Base-by-base conservation (phyloP, 2,329 filamentous ascomycete genomes). In the Metarhizium album region DNA sequence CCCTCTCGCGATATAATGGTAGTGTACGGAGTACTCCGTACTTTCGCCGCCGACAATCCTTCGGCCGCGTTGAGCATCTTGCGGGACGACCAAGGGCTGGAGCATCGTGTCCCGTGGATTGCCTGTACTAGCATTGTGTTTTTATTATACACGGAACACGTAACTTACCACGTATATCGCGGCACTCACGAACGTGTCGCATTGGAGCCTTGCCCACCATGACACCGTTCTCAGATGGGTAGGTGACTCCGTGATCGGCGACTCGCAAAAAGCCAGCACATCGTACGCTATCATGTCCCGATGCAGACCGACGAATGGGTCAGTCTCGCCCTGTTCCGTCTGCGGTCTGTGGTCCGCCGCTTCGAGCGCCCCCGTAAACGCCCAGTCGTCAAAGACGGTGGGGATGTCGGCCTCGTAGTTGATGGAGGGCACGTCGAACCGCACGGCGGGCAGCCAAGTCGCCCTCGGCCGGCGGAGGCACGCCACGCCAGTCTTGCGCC, bases 321-420 rank as follows among this genome's bases (percentile, higher is more conserved):
- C 42, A 4, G 37, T 9, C 29, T 42, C 40, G 42, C 47, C 11
- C 38, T 48, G 35, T 33, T 47, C 9, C 29, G 40, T 35, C 29
- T 55, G 47, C 37, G 47, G 47, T n/a, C 38, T 42, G 24, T 31
- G 47, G 38, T 48, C 47, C 22, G 42, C 24, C n/a, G 37, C 23
- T 37, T 42, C 33, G 3, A 42, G 29, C 16, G 24, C 46, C 16
- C 45, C 33, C 31, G 31, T 40, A 33, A 38, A 40, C 18, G 33
- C 46, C 55, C 47, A 57, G 47, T 46, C 42, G 13, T 49, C 52
- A 20, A 55, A 50, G 27, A 54, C 37, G 14, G 49, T 47, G 20
- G 52, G 48, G 5, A 54, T 52, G 29, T 55, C 54, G 9, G 42
- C 42, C 6, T 55, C 52, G 23, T 54, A 54, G 24, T 48, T 48